Conservation (phyloP, 805 yeast genomes). For the Yamadazyma akitaensis region DNA sequence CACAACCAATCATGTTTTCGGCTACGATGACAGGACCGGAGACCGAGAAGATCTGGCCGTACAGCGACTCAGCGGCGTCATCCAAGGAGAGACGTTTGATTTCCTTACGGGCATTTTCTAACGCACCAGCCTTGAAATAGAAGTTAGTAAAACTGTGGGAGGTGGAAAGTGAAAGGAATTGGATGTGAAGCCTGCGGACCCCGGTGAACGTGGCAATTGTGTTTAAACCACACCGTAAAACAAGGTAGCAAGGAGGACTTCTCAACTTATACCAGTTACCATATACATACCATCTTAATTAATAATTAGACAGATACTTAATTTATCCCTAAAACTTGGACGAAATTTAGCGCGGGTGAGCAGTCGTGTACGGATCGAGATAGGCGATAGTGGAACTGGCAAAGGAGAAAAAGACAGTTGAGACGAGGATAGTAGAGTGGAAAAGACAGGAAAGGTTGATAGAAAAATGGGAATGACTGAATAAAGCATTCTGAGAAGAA, state of each 20-base stretch:
- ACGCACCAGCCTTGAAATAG: slow-evolving; percentile 79
- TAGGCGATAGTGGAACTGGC: neutral
- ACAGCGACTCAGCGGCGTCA: slow-evolving; percentile 65
- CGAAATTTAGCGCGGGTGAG: neutral
- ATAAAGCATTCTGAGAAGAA: no score
- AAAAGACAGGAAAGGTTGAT: neutral
- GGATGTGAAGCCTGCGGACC: no score
- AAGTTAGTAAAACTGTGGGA: neutral
- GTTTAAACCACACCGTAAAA: neutral
- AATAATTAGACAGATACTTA: neutral
- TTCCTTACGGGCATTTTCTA: slow-evolving; percentile 95
- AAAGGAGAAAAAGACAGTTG: neutral
- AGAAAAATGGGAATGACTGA: neutral
- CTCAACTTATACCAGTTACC: no score
- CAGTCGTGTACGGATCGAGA: neutral
- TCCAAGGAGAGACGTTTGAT: slow-evolving; percentile 81
- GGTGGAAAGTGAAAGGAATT: neutral
- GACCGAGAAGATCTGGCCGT: slow-evolving; percentile 89
- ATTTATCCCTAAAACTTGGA: neutral
- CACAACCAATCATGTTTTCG: slow-evolving; percentile 98
- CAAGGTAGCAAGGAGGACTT: neutral
- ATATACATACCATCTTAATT: neutral
- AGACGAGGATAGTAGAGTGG: neutral
- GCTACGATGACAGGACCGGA: slow-evolving; percentile 98
- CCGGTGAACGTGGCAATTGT: neutral